These are phyloP conservation scores for Aspergillus persii DNA, from an alignment of 2,329 filamentous ascomycete species.

Conservation along the genomic window DNA sequence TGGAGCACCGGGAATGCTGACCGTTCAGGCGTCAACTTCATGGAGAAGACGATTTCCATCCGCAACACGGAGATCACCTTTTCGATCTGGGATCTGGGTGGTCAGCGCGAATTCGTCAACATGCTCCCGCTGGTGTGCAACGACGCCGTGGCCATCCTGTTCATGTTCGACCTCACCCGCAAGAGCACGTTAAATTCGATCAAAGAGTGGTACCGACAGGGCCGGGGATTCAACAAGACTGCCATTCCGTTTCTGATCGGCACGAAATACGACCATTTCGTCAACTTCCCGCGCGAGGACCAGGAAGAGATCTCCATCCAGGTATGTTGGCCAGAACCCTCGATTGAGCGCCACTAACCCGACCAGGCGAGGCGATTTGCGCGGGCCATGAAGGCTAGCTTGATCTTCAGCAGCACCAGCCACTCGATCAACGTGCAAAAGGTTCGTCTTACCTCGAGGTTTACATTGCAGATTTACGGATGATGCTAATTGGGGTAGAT, in stretches of 20 bases:
- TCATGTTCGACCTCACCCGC: constrained; percentile 98
- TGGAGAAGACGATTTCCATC: constrained; percentile 99
- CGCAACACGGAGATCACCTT: constrained; percentile 99
- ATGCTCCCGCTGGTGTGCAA: constrained; percentile 99
- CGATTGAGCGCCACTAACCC: constrained; percentile 20
- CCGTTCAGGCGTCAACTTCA: constrained; percentile 83
- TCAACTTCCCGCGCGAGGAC: constrained; percentile 95
- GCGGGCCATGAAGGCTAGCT: constrained; percentile 94
- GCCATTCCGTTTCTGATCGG: constrained; percentile 97
- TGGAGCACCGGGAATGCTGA: background rate
- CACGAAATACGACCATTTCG: constrained; percentile 98
- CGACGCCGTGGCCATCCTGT: constrained; percentile 95
- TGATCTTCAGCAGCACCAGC: constrained; percentile 98
- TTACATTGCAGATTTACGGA: background rate
- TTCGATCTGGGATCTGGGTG: constrained; percentile 97
- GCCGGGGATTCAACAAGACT: constrained; percentile 98
- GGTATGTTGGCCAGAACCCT: constrained; percentile 48
- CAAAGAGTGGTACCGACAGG: constrained; percentile 99
- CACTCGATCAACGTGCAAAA: constrained; percentile 99
- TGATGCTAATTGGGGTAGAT: constrained; percentile 61
- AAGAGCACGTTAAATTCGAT: constrained; percentile 99
- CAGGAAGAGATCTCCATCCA: constrained; percentile 98
- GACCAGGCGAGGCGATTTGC: constrained; percentile 85
- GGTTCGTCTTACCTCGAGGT: constrained; percentile 51
- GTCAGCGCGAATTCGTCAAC: constrained; percentile 98